phyloP scores from a whole-genome alignment of 148 eudicot genomes.

The Rhododendron simsii region DNA sequence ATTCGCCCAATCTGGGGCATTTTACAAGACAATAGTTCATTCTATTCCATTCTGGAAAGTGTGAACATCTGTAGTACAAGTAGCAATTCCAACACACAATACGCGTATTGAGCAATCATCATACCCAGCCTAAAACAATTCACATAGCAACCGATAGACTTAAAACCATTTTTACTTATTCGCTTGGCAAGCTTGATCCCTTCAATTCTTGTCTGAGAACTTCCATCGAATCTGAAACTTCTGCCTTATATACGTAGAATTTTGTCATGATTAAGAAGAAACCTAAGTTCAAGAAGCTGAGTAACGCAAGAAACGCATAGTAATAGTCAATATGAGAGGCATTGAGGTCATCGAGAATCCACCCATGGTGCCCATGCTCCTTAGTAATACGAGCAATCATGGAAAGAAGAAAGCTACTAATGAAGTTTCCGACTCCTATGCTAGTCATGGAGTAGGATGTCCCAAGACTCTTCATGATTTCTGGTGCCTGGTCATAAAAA shows the following conservation, averaged over 20 bases:
- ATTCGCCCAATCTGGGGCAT: no score
- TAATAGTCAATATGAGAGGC: no score
- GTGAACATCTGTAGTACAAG: no score
- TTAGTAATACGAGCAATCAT: no score
- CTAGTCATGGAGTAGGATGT: slow-evolving; percentile 10
- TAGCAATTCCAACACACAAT: background rate
- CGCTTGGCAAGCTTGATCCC: background rate
- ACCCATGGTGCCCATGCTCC: no score
- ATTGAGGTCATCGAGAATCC: no score
- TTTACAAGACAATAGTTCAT: no score
- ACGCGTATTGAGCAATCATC: background rate
- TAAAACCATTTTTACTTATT: background rate
- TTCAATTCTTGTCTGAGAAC: slow-evolving; percentile 39
- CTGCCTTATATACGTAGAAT: slow-evolving; percentile 60
- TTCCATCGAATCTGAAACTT: slow-evolving; percentile 50
- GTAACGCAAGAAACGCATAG: no score
- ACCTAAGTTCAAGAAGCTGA: no score
- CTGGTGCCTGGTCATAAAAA: slow-evolving; percentile 1
- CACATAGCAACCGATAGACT: background rate
- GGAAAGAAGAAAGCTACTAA: no score
- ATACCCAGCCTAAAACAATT: background rate
- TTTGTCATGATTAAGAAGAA: background rate
- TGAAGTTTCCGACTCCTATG: no score
- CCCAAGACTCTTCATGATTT: slow-evolving; percentile 10
- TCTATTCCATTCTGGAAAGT: no score